Evolutionary conservation across 169 alveolate species (phyloP).

Genomic region (Eimeria necatrix): DNA sequence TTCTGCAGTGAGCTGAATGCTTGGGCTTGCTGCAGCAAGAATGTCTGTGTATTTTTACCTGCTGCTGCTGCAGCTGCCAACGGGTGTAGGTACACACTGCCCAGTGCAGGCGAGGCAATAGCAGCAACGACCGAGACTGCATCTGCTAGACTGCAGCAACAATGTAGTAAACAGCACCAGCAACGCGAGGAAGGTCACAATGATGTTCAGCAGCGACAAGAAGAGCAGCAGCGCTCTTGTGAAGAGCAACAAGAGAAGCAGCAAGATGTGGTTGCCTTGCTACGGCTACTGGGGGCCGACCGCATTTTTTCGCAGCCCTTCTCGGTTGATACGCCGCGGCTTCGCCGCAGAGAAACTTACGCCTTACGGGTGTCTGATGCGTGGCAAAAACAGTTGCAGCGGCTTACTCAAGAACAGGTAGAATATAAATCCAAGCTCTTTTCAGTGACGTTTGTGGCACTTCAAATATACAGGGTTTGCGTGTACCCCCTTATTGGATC

Average conservation of each 20-base stretch:
- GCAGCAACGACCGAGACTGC: neutral
- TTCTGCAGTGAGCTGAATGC: constrained; percentile 60
- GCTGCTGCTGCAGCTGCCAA: constrained; percentile 16
- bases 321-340: neutral
- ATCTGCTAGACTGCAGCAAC: neutral
- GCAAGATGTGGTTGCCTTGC: constrained; percentile 20
- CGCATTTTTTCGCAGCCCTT: neutral
- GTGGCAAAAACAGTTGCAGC: constrained; percentile 53
- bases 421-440: no score
- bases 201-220: neutral
- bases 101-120: neutral
- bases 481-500: no score
- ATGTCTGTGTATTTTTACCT: constrained; percentile 70
- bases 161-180: neutral
- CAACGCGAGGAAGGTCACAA: neutral
- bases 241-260: neutral
- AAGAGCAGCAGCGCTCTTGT: constrained; percentile 10
- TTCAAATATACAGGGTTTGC: no score
- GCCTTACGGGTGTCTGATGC: constrained; percentile 63
- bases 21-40: constrained; percentile 80
- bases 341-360: neutral
- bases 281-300: constrained; percentile 61
- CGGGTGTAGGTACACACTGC: neutral
- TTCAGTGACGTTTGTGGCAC: no score
- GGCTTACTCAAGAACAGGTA: constrained; percentile 5